Percentiles rank a stretch among this genome's conserved stretches.
Conservation (phyloP, 2,329 filamentous ascomycete genomes). For the Talaromyces atroroseus region DNA sequence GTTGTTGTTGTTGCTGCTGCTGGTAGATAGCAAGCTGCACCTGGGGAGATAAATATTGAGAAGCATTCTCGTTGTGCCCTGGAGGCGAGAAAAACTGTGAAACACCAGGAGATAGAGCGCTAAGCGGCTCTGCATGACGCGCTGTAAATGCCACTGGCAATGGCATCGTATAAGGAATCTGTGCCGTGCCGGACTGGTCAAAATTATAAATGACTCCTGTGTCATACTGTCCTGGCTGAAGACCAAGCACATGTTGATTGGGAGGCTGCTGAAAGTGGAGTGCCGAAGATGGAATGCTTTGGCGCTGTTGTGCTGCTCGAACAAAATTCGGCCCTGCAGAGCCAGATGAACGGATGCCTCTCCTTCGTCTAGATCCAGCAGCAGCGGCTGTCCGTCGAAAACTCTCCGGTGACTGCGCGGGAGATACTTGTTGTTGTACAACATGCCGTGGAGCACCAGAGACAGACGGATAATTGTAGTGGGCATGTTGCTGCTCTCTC, state of each 20-base stretch:
- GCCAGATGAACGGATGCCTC: conserved; percentile 19
- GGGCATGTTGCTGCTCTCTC: conserved; percentile 60
- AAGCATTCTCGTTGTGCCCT: conserved; percentile 58
- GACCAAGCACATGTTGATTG: conserved; percentile 30
- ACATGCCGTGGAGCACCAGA: conserved; percentile 45
- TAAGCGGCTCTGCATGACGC: conserved; percentile 70
- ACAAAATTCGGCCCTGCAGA: conserved; percentile 27
- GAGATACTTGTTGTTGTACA: conserved; percentile 41
- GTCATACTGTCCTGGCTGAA: conserved; percentile 49
- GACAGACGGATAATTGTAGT: conserved; percentile 54
- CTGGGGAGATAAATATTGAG: conserved; percentile 61
- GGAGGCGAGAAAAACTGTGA: conserved; percentile 68
- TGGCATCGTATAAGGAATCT: conserved; percentile 66
- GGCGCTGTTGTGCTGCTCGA: background rate
- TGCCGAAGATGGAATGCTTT: conserved; percentile 25
- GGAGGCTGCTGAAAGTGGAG: conserved; percentile 61
- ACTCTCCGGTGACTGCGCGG: conserved; percentile 43
- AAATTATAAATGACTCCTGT: conserved; percentile 76
- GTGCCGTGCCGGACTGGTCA: conserved; percentile 55
- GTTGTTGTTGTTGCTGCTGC: conserved; percentile 59
- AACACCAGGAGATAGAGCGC: conserved; percentile 62
- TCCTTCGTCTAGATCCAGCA: conserved; percentile 4
- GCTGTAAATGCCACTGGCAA: conserved; percentile 73
- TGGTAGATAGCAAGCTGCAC: conserved; percentile 52
- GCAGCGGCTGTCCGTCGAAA: conserved; percentile 28